Evolutionary conservation across 148 eudicot genomes (phyloP).

Genomic region (Oxyria digyna): DNA sequence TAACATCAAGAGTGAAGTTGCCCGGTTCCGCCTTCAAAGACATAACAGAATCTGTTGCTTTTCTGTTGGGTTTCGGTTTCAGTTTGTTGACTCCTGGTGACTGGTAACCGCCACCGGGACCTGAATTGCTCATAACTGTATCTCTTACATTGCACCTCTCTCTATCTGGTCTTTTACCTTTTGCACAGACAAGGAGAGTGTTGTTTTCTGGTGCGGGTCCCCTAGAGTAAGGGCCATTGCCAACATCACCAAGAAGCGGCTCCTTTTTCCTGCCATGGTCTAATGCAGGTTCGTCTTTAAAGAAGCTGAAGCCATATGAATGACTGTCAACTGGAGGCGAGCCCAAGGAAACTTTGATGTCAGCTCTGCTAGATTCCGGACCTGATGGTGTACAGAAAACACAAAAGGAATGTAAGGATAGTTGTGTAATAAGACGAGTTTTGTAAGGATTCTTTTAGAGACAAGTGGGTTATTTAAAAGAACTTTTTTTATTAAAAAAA

Average conservation of each 20-base stretch:
- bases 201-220: conserved; percentile 13
- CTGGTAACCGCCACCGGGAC: neutral
- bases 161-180: conserved; percentile 26
- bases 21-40: conserved; percentile 5
- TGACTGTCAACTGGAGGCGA: conserved; percentile 16
- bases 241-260: conserved; percentile 26
- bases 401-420: too few relatives aligned
- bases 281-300: conserved; percentile 13
- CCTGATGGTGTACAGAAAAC: neutral
- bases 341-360: conserved; percentile 18
- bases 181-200: conserved; percentile 10
- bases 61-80: conserved; percentile 15
- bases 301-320: conserved; percentile 15
- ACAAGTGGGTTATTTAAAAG: too few relatives aligned
- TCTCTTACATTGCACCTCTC: conserved; percentile 18
- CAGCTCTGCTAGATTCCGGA: conserved; percentile 16
- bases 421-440: too few relatives aligned
- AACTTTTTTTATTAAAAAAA: too few relatives aligned
- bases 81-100: conserved; percentile 14
- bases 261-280: conserved; percentile 22
- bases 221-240: conserved; percentile 16
- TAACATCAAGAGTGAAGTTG: conserved; percentile 14
- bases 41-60: neutral
- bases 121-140: conserved; percentile 6
- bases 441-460: too few relatives aligned